These are phyloP conservation scores for Aspergillus sclerotioniger DNA, from an alignment of 495 filamentous ascomycete species.

Conservation along the genomic window DNA sequence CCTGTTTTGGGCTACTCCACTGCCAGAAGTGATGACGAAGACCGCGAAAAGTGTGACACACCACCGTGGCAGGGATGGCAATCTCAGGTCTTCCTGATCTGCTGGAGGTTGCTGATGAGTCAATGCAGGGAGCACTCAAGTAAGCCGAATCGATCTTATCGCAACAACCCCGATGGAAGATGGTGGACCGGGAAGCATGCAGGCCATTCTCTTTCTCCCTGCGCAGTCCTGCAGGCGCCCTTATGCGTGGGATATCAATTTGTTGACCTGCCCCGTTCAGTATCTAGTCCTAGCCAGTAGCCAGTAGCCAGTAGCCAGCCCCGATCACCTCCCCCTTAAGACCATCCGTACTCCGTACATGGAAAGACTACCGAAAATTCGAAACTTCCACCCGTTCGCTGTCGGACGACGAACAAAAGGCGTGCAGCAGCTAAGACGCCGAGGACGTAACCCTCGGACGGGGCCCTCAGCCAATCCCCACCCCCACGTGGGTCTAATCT, in stretches of 20 bases:
- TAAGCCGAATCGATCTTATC: too few relatives aligned
- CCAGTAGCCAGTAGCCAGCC: too few relatives aligned
- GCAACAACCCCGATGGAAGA: too few relatives aligned
- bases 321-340: not conserved
- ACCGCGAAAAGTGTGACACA: too few relatives aligned
- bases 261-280: not conserved
- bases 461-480: slow-evolving; percentile 19
- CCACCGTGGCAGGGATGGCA: too few relatives aligned
- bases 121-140: too few relatives aligned
- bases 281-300: not conserved
- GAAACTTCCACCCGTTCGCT: not conserved
- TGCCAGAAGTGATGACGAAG: not conserved
- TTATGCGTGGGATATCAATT: not conserved
- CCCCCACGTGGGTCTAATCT: slow-evolving; percentile 24
- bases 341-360: too few relatives aligned
- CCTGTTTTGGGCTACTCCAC: not conserved
- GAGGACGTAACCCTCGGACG: not conserved
- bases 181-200: not conserved
- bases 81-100: too few relatives aligned
- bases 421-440: not conserved
- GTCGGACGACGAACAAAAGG: not conserved
- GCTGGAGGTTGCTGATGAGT: too few relatives aligned
- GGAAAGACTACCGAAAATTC: not conserved
- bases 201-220: not conserved
- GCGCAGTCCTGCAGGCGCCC: not conserved